Evolutionary conservation across 2,329 filamentous ascomycete species (phyloP).

Genomic region (Diaporthe longicolla): DNA sequence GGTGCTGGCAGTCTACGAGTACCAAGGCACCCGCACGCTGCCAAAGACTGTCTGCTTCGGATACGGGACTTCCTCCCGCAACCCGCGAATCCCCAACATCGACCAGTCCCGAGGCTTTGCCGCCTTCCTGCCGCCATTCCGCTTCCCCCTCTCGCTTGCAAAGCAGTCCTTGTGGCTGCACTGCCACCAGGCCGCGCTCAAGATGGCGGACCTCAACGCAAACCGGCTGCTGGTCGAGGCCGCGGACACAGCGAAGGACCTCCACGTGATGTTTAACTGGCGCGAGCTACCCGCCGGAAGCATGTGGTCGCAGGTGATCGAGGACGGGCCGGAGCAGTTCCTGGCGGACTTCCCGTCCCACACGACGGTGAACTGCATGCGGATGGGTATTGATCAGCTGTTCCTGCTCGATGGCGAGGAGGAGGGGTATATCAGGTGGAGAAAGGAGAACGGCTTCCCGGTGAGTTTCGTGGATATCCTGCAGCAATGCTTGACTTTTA

Average conservation of each 20-base stretch:
- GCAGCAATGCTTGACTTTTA: constrained; percentile 21
- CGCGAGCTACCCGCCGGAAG: constrained; percentile 19
- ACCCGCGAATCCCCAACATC: neutral
- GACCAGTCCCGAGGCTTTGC: constrained; percentile 19
- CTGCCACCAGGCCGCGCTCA: constrained; percentile 27
- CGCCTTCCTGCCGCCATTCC: constrained; percentile 13
- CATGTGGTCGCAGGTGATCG: constrained; percentile 15
- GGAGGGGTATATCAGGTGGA: constrained; percentile 7
- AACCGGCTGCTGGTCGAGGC: constrained; percentile 3
- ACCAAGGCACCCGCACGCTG: constrained; percentile 14
- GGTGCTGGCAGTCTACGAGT: constrained; percentile 5
- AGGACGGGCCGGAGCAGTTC: constrained; percentile 11
- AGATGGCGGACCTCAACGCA: constrained; percentile 2
- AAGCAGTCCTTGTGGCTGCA: constrained; percentile 31
- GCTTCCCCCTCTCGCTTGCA: neutral
- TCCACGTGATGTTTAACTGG: constrained; percentile 25
- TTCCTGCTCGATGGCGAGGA: constrained; percentile 16
- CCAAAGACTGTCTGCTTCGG: constrained; percentile 15
- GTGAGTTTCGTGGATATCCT: constrained; percentile 15
- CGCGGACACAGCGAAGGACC: neutral
- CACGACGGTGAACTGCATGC: neutral
- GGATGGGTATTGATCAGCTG: neutral
- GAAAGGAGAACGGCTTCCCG: constrained; percentile 10
- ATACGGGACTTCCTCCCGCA: neutral
- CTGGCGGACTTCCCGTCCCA: neutral